phyloP scores from a whole-genome alignment of 441 rosid species.

The Gossypium schwendimanii region DNA sequence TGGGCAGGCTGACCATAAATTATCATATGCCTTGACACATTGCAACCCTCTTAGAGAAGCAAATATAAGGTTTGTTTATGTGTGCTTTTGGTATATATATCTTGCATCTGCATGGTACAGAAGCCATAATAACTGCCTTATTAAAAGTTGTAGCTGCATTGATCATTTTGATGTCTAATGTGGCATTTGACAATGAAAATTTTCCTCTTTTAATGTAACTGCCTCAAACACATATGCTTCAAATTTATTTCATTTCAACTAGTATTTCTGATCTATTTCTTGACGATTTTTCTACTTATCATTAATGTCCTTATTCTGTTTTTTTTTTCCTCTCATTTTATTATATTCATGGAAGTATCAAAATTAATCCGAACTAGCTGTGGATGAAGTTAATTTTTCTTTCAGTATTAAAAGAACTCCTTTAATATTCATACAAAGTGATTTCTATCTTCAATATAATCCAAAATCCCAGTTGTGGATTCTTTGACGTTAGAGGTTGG shows the following conservation, averaged over 20 bases:
- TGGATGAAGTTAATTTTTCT: not conserved
- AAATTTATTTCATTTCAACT: not conserved
- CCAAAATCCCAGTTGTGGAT: not conserved
- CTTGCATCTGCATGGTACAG: constrained; percentile 13
- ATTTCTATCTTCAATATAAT: not conserved
- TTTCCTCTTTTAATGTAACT: not conserved
- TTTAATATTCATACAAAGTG: not conserved
- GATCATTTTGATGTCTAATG: not conserved
- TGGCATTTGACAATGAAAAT: not conserved
- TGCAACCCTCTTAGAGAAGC: constrained; percentile 63
- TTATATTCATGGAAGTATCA: not conserved
- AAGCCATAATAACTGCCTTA: constrained; percentile 1
- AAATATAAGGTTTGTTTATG: constrained; percentile 63
- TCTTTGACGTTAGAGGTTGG: not conserved
- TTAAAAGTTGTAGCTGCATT: not conserved
- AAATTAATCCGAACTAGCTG: not conserved
- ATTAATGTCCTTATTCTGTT: not conserved
- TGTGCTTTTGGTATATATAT: constrained; percentile 20
- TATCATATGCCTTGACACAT: constrained; percentile 74
- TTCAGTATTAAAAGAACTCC: not conserved
- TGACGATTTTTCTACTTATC: not conserved
- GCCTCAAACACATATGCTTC: not conserved
- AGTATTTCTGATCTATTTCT: not conserved
- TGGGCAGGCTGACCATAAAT: constrained; percentile 83
- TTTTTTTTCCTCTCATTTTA: not conserved